Percentiles rank a stretch among this genome's conserved stretches.
phyloP scores from a whole-genome alignment of 305 asterid species.

The Fraxinus nigra region DNA sequence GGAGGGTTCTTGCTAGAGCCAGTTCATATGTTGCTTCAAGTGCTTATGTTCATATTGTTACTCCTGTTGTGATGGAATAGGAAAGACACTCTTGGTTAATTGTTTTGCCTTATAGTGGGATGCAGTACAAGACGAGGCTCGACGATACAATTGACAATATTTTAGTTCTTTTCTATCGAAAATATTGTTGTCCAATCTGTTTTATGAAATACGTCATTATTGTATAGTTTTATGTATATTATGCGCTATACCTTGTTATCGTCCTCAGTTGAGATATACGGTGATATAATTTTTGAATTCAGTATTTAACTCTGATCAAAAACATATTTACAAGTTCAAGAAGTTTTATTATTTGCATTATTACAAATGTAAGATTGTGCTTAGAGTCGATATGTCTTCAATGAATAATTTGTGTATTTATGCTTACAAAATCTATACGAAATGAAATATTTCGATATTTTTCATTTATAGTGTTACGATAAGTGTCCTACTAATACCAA shows the following conservation, averaged over 20 bases:
- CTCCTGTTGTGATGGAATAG: slow-evolving; percentile 25
- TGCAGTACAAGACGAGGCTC: not conserved
- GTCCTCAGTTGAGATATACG: not conserved
- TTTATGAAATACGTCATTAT: not conserved
- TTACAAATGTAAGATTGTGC: not conserved
- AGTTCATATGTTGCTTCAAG: slow-evolving; percentile 25
- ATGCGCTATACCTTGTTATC: not conserved
- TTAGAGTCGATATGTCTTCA: not conserved
- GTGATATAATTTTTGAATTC: not conserved
- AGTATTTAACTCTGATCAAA: not conserved
- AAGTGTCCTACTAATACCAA: not conserved
- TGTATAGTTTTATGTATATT: not conserved
- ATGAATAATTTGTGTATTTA: not conserved
- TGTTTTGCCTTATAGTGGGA: not conserved
- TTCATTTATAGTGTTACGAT: not conserved
- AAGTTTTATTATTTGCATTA: not conserved
- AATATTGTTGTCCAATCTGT: not conserved
- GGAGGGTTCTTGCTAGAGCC: slow-evolving; percentile 33
- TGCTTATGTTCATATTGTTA: slow-evolving; percentile 32
- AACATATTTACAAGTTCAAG: not conserved
- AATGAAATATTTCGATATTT: not conserved
- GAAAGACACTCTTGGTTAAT: not conserved
- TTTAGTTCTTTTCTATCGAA: not conserved
- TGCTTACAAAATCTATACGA: not conserved
- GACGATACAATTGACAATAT: not conserved